phyloP scores from a whole-genome alignment of 306 rosid species.

The Acacia melanoxylon region DNA sequence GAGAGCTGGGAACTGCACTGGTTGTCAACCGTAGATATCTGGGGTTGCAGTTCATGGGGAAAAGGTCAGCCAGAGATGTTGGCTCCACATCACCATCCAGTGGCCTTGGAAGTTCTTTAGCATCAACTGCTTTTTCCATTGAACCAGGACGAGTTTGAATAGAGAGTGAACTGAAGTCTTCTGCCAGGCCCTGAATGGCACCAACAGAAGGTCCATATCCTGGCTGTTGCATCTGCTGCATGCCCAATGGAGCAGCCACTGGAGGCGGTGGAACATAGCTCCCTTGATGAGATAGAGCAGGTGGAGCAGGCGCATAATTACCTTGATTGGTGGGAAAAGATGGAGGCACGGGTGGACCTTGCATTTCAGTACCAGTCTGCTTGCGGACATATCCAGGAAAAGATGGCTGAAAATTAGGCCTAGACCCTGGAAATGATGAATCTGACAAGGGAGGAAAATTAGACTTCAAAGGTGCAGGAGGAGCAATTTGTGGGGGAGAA shows the following conservation, averaged over 20 bases:
- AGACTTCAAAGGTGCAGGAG: slow-evolving; percentile 42
- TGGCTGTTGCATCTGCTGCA: slow-evolving; percentile 62
- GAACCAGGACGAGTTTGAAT: slow-evolving; percentile 89
- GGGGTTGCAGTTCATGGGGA: slow-evolving; percentile 73
- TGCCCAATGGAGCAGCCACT: slow-evolving; percentile 59
- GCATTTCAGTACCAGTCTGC: slow-evolving; percentile 60
- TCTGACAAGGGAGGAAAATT: slow-evolving; percentile 50
- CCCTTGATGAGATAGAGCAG: slow-evolving; percentile 58
- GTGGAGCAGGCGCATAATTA: slow-evolving; percentile 47
- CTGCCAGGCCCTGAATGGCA: slow-evolving; percentile 74
- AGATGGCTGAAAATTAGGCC: slow-evolving; percentile 59
- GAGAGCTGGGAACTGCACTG: slow-evolving; percentile 83
- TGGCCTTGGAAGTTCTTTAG: slow-evolving; percentile 85
- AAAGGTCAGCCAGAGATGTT: slow-evolving; percentile 53
- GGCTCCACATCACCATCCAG: slow-evolving; percentile 87
- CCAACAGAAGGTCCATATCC: slow-evolving; percentile 64
- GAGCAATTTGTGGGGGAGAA: slow-evolving; percentile 52
- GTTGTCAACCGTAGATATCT: slow-evolving; percentile 87
- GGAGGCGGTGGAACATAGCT: slow-evolving; percentile 61
- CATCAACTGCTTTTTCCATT: slow-evolving; percentile 71
- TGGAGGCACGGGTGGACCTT: slow-evolving; percentile 57
- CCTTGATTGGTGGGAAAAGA: slow-evolving; percentile 59
- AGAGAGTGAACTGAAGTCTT: slow-evolving; percentile 83
- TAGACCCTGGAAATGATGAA: slow-evolving; percentile 45
- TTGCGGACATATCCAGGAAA: slow-evolving; percentile 68